These are phyloP conservation scores for Coemansia sp. DNA, from an alignment of 192 early-diverging fungal species.

Conservation along the genomic window DNA sequence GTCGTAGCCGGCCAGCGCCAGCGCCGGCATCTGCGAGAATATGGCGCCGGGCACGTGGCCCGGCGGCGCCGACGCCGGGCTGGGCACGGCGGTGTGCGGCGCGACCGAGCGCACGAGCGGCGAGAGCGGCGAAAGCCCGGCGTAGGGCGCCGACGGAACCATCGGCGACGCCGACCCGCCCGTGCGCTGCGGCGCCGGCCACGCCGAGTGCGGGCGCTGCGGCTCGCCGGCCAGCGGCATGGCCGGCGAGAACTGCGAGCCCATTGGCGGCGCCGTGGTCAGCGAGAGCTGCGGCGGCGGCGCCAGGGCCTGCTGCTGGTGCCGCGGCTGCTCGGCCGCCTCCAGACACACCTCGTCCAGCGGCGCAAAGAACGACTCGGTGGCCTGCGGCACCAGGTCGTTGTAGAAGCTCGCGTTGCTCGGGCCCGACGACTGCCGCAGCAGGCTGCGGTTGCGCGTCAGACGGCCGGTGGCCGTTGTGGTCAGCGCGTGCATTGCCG, in stretches of 20 bases:
- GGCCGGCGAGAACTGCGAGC: conserved; percentile 30
- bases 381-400: conserved; percentile 41
- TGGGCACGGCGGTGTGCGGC: background rate
- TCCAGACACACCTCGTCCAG: conserved; percentile 49
- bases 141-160: background rate
- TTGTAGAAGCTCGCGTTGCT: conserved; percentile 44
- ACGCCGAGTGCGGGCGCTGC: background rate
- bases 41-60: background rate
- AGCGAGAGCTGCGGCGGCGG: background rate
- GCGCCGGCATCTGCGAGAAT: background rate
- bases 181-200: background rate
- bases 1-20: conserved; percentile 7
- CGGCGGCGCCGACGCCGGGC: background rate
- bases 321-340: conserved; percentile 1
- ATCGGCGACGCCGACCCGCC: conserved; percentile 3
- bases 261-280: conserved; percentile 7
- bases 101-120: background rate
- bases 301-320: background rate
- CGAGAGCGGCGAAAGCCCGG: background rate
- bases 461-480: conserved; percentile 19
- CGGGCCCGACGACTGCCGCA: conserved; percentile 37
- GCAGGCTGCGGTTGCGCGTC: conserved; percentile 33
- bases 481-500: conserved; percentile 6
- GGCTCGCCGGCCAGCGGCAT: conserved; percentile 4
- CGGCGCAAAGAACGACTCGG: conserved; percentile 49